Conservation (phyloP, 305 asterid genomes). For the Withania somnifera region DNA sequence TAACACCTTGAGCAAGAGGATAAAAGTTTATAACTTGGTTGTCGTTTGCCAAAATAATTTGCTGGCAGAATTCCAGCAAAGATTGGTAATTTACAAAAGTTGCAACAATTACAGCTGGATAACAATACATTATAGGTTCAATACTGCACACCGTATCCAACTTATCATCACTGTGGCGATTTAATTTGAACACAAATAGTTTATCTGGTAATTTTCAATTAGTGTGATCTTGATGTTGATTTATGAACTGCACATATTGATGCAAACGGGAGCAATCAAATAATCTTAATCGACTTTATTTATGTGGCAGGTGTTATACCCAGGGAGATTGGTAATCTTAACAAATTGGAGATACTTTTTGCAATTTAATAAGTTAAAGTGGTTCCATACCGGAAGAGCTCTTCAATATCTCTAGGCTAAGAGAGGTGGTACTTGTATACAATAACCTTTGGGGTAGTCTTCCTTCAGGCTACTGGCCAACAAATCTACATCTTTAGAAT, state of each 20-base stretch:
- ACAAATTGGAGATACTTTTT: neutral
- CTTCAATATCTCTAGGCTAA: conserved; percentile 8
- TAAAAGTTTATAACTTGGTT: neutral
- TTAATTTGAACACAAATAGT: neutral
- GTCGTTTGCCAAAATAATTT: neutral
- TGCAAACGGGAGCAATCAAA: neutral
- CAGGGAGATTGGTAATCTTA: conserved; percentile 7
- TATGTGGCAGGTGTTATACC: conserved; percentile 8
- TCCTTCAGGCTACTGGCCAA: neutral
- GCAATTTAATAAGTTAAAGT: neutral
- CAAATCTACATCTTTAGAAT: neutral
- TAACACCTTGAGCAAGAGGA: no score
- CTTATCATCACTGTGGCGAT: neutral
- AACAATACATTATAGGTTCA: conserved; percentile 4
- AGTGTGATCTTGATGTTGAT: neutral
- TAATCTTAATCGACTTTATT: no score
- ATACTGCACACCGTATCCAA: conserved; percentile 12
- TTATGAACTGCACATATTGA: neutral
- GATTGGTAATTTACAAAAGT: neutral
- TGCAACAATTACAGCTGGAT: neutral
- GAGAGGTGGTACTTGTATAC: neutral
- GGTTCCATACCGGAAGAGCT: conserved; percentile 2
- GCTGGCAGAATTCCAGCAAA: neutral
- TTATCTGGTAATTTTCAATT: neutral
- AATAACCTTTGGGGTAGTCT: conserved; percentile 6